Evolutionary conservation across 192 early-diverging fungal species (phyloP), one percentile per base, ranked within the genome.

Genomic region (Coemansia sp.): DNA sequence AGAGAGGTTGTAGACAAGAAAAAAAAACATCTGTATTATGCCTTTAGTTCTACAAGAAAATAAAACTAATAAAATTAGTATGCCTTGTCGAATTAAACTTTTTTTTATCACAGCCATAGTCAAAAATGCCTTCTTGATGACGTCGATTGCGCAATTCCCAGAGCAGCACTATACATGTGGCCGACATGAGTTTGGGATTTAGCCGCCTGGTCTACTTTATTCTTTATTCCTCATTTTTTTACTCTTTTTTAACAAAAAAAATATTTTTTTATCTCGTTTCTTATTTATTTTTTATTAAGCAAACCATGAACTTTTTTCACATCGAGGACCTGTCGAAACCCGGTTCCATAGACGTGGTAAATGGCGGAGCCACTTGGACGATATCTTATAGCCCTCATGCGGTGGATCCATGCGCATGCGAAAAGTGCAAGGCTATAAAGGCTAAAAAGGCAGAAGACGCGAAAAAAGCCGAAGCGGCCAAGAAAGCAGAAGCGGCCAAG

Each of bases 261-360:
- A 5, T 2, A 32, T 33, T 58, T 1, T 32, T 61, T 38, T 18
- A 17, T 45, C 28, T 18, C 48, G 5, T 28, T 4, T 41, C 22
- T 45, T 41, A 37, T 28, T 45, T 45, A 39, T 64, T n/a, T 35
- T 64, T 64, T 53, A 35, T 17, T 37, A 17, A 17, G 17, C 3
- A n/a, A 62, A 20, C 45, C 8, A 76, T 82, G 74, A 75, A 61
- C 80, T 68, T 74, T 52, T 65, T 83, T 32, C 51, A 65, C 14
- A 66, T 82, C 18, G 36, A 65, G 3, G 80, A 83, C 51, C 14
- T 74, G 9, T 43, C 75, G 28, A 83, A 83, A 72, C 32, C 75
- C 20, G 80, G 75, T 2, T 56, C 68, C 32, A 41, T 74, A 15
- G 72, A 77, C 57, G 28, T 83, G n/a, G 53, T 61, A 51, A 57